phyloP scores from a whole-genome alignment of 208 protist genomes.

The Leishmania martiniquensis region DNA sequence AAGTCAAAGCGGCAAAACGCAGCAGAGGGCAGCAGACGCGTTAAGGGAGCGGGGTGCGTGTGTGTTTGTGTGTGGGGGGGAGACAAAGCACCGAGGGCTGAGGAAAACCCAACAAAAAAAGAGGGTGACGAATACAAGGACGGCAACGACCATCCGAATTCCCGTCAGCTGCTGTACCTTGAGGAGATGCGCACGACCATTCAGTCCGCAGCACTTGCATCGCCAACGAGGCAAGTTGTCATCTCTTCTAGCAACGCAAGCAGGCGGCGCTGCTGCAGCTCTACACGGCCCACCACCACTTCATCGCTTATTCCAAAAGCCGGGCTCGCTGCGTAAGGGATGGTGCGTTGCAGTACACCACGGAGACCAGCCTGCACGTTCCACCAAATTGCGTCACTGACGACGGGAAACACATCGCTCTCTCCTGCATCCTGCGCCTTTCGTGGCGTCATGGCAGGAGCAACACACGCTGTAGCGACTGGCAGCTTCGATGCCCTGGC shows the following conservation, averaged over 20 bases:
- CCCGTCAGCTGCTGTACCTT: not conserved
- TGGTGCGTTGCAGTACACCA: not conserved
- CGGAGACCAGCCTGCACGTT: not conserved
- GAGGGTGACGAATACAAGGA: not conserved
- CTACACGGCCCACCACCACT: conserved; percentile 7
- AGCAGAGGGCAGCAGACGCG: conserved; percentile 10
- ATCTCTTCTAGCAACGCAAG: conserved; percentile 6
- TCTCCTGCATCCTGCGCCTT: not conserved
- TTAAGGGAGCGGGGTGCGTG: not conserved
- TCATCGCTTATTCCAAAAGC: not conserved
- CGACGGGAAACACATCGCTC: not conserved
- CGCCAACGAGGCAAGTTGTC: not conserved
- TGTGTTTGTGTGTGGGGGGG: no score
- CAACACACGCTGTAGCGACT: not conserved
- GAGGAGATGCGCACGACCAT: not conserved
- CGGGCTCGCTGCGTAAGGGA: not conserved
- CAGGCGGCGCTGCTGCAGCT: conserved; percentile 18
- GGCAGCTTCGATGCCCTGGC: not conserved
- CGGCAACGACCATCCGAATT: not conserved
- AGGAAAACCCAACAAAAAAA: conserved; percentile 3
- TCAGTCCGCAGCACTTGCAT: not conserved
- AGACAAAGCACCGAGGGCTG: no score
- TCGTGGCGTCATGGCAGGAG: not conserved
- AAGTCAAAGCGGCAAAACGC: not conserved
- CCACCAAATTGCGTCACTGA: not conserved